These are phyloP conservation scores for Meripilus lineatus DNA, from an alignment of 1,284 basidiomycete species.

Conservation along the genomic window DNA sequence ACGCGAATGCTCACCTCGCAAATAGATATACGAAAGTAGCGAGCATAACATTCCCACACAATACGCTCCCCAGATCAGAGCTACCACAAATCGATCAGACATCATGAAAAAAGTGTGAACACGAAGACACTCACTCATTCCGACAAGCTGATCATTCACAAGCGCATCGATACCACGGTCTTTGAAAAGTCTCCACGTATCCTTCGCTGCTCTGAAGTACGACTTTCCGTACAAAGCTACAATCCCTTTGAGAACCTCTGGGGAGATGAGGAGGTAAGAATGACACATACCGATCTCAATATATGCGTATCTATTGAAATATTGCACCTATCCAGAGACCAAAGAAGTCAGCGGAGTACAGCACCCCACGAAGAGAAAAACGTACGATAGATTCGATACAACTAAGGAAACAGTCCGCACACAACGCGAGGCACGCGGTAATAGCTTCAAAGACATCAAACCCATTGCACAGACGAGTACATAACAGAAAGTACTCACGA, in stretches of 20 bases:
- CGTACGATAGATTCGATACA: slow-evolving; percentile 56
- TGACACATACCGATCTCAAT: slow-evolving; percentile 66
- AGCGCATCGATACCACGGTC: slow-evolving; percentile 85
- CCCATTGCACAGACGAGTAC: neutral
- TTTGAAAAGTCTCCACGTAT: slow-evolving; percentile 84
- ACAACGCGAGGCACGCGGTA: slow-evolving; percentile 72
- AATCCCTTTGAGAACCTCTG: neutral
- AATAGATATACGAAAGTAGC: slow-evolving; percentile 79
- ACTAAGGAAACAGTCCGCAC: slow-evolving; percentile 77
- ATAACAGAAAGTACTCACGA: slow-evolving; percentile 41
- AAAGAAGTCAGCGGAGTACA: neutral
- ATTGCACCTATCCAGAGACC: slow-evolving; percentile 41
- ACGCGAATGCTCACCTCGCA: slow-evolving; percentile 57
- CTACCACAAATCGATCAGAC: slow-evolving; percentile 26
- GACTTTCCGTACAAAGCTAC: slow-evolving; percentile 82
- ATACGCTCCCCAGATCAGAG: slow-evolving; percentile 74
- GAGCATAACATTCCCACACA: slow-evolving; percentile 73
- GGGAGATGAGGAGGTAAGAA: neutral
- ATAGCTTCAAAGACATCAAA: slow-evolving; percentile 41
- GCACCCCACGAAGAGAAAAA: neutral
- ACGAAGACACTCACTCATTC: slow-evolving; percentile 57
- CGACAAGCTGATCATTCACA: slow-evolving; percentile 82
- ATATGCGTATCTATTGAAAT: slow-evolving; percentile 83
- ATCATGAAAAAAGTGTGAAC: slow-evolving; percentile 1
- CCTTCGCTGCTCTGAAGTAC: slow-evolving; percentile 84